Evolutionary conservation across 352 stramenopile species (phyloP), one percentile per base, ranked within the genome.

Genomic region (Peronosclerospora sorghi): DNA sequence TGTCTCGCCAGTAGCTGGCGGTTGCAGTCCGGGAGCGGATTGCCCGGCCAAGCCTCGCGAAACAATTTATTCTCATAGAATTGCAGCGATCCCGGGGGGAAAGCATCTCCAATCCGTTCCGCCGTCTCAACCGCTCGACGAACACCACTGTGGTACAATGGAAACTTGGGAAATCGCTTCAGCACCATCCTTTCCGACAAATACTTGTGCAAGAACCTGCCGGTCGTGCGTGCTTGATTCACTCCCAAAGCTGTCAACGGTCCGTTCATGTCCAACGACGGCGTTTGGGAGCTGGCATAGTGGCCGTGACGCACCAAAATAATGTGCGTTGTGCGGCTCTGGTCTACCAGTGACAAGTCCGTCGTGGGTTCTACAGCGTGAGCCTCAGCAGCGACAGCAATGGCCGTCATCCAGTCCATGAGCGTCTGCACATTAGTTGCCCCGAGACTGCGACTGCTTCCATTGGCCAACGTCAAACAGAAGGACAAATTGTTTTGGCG

Each of bases 361-460:
- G 56, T 40, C 4, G 68, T 59, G 4, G 68, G 68, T 23, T 66
- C 40, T 7, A 83, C 52, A 9, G 71, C 51, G 10, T 46, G 23
- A 9, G 70, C 68, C 15, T 68, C 52, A 1, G 70, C 53, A 18
- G 68, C 64, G 13, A 86, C 47, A 0, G 68, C 53, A 59, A 86
- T 69, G 9, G 73, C 68, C 15, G 73, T 86, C 60, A 86, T 75
- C 73, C 73, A 86, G 57, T 86, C 70, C 60, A 86, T 75, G 13
- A 83, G 52, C 20, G 56, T 56, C 52, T 86, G 73, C 14, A 83
- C 65, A 47, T 54, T 62, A 0, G 68, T 56, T 9, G 70, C 65
- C 0, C 52, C 60, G n/a, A 86, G 51, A 43, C 59, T 47, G 13
- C 73, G 65, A 26, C 48, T 43, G 20, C 48, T 55, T 7, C 50